Base-by-base conservation (phyloP, 1,284 basidiomycete genomes). In the Puccinia polysora region DNA sequence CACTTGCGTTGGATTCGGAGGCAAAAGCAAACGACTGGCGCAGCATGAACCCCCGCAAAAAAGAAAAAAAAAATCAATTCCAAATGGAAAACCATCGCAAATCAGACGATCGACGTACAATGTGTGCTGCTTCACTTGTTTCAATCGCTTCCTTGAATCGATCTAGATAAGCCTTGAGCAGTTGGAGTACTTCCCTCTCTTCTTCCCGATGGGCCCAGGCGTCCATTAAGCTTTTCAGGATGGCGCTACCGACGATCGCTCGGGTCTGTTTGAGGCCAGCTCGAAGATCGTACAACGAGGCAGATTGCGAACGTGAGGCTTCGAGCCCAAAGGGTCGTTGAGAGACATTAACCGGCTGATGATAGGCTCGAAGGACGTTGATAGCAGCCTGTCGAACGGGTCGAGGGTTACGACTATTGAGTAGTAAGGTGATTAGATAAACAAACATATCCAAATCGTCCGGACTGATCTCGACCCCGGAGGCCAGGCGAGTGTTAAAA, bases 381-480 rank as follows among this genome's bases (percentile, higher is more conserved):
- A 64, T 72, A 6, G 69, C 60, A 14, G 69, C 47, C 45, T 72
- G 59, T 8, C 69, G 34, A 23, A 72, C 69, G 12, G 50, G n/a
- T 34, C 69, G 47, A 0, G 69, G 60, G 40, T 63, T 64, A 3
- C 69, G 49, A 28, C 50, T 62, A 40, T 72, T 55, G 8, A 72
- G 69, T 3, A 72, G 60, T 4, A 72, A 38, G 14, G 69, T 72
- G 28, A 60, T 72, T 1, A 72, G 53, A 58, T 72, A 72, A 4
- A 72, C 60, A 38, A 72, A 72, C 60, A 58, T 64, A 20, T 72
- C 60, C 2, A 72, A 20, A 47, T 72, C 60, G n/a, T 72, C 60
- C 4, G 69, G 69, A 34, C 58, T 58, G 36, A 60, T 53, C 1
- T 52, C 52, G 10, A 12, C 40, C 6, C 69, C 60, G 2, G 49